phyloP scores from a whole-genome alignment of 208 protist genomes.

The Polymyxa betae region DNA sequence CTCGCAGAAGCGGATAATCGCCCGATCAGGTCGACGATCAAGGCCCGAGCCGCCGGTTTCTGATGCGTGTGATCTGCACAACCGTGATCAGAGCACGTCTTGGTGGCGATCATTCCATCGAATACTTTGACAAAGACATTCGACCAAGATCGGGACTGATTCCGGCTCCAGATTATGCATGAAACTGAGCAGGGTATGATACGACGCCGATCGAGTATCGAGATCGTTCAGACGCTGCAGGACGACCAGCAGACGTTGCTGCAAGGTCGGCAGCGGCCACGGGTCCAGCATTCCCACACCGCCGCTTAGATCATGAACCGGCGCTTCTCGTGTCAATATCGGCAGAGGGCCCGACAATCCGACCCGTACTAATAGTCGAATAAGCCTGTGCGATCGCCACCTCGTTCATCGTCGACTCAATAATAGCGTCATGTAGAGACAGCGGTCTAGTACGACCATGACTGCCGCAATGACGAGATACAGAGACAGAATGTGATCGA shows the following conservation, averaged over 20 bases:
- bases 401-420: too few species aligned
- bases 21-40: background rate
- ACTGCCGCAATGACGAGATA: too few species aligned
- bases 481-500: too few species aligned
- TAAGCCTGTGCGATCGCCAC: too few species aligned
- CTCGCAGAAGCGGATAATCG: background rate
- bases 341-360: too few species aligned
- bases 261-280: background rate
- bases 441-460: too few species aligned
- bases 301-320: too few species aligned
- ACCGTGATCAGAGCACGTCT: background rate
- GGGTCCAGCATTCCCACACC: background rate
- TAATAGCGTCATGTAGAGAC: too few species aligned
- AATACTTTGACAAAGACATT: constrained; percentile 17
- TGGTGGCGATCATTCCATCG: background rate
- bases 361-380: too few species aligned
- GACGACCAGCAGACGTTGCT: background rate
- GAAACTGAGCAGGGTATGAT: background rate
- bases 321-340: too few species aligned
- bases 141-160: background rate
- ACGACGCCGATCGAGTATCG: constrained; percentile 28
- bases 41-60: constrained; percentile 20
- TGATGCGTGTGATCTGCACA: background rate
- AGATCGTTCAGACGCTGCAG: constrained; percentile 13
- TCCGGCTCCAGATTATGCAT: background rate